phyloP scores from a whole-genome alignment of 148 eudicot genomes.

The Agrostemma githago region DNA sequence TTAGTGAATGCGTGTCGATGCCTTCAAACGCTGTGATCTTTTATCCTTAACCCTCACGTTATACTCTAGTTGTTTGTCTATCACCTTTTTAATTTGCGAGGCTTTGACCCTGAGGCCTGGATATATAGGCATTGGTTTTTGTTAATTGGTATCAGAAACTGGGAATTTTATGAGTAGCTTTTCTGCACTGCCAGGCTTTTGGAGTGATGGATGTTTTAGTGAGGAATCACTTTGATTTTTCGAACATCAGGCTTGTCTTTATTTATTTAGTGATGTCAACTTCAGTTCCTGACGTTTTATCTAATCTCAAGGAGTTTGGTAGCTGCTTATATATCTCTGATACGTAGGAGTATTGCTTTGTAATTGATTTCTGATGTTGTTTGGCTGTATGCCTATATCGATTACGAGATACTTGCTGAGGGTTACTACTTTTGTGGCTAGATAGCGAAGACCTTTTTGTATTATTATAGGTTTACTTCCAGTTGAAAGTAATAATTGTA shows the following conservation, averaged over 20 bases:
- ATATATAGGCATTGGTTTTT: background rate
- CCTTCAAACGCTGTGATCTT: background rate
- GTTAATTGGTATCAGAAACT: background rate
- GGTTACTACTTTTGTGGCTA: background rate
- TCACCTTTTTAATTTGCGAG: background rate
- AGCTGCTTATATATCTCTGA: conserved; percentile 7
- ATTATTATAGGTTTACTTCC: background rate
- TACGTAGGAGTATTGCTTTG: background rate
- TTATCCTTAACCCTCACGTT: background rate
- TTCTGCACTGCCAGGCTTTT: background rate
- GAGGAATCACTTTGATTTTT: background rate
- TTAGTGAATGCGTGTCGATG: background rate
- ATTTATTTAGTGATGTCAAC: background rate
- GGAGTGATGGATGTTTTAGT: conserved; percentile 5
- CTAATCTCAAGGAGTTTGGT: background rate
- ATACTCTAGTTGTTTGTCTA: background rate
- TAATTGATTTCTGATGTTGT: background rate
- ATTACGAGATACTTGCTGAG: background rate
- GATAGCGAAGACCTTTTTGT: background rate
- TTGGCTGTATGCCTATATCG: background rate
- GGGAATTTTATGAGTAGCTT: background rate
- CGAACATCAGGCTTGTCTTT: background rate
- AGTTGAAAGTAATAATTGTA: background rate
- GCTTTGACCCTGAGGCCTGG: background rate
- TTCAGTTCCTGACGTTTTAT: background rate